Evolutionary conservation across 148 eudicot species (phyloP).

Genomic region (Tetragonia tetragonoides): DNA sequence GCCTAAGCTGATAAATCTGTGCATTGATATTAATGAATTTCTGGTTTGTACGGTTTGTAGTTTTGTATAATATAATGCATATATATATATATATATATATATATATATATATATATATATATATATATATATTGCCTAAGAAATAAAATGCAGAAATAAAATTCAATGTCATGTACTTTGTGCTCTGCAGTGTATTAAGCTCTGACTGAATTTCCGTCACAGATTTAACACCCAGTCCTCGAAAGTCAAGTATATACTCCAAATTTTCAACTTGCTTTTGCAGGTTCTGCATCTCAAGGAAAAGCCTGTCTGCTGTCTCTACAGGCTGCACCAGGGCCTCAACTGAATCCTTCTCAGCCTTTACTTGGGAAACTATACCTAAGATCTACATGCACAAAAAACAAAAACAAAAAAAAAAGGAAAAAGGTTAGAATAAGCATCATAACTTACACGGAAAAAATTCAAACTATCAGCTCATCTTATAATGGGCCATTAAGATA

Average conservation of each 20-base stretch:
- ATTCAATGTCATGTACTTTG: conserved; percentile 40
- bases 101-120: too few relatives aligned
- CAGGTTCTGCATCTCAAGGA: conserved; percentile 54
- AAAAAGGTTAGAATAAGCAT: background rate
- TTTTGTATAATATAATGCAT: too few relatives aligned
- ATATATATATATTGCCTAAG: background rate
- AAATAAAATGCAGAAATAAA: conserved; percentile 4
- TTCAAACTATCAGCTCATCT: background rate
- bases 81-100: too few relatives aligned
- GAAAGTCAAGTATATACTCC: conserved; percentile 57
- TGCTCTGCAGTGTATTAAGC: conserved; percentile 50
- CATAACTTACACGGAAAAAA: background rate
- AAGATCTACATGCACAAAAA: conserved; percentile 50
- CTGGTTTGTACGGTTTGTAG: too few relatives aligned
- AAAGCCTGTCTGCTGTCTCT: conserved; percentile 66
- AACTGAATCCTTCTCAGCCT: conserved; percentile 78
- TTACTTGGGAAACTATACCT: conserved; percentile 82
- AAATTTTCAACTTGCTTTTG: conserved; percentile 59
- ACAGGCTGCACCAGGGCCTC: conserved; percentile 71
- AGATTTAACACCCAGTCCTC: conserved; percentile 56
- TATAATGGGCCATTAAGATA: background rate
- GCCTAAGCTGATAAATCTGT: too few relatives aligned
- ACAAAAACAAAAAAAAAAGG: conserved; percentile 8
- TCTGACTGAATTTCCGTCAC: conserved; percentile 64
- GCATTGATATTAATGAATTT: too few relatives aligned